Evolutionary conservation across 805 yeast genomes (phyloP), one percentile per base, ranked within the genome.

Genomic region (Starmera caribaea): DNA sequence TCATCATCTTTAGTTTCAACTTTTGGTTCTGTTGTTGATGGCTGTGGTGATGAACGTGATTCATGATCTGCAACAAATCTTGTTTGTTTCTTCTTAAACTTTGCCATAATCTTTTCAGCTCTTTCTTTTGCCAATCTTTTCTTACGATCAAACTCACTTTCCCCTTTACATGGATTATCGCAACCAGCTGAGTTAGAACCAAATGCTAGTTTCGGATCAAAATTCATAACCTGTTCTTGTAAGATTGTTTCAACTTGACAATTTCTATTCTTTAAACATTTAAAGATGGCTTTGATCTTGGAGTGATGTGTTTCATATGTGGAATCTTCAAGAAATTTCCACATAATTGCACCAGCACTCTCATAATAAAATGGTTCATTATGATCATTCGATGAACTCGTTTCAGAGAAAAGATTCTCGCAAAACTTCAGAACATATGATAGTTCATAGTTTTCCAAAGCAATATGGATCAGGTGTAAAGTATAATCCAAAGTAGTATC

Each of bases 1-100:
- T 48, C 53, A 8, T 48, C 51, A 13, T 49, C 54, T 2, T 62
- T 61, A 27, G 56, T 48, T 3, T 59, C 48, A 46, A 76, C 70
- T 26, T 73, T 70, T 21, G 26, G 26, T 21, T 21, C 26, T 21
- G 26, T 21, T 7, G 26, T 21, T 21, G 6, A 7, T 21, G 26
- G 6, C 6, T 7, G 8, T 21, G 26, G 26, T 21, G 26, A 21
- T 7, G 26, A 9, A 21, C 8, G 26, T 21, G 26, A 7, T 21
- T 21, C 26, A 21, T 21, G 6, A 21, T 21, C 26, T 41, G 74
- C 75, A 26, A 82, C 74, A 61, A 90, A 92, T 62, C 69, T 72
- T 31, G 74, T 68, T 54, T 90, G 97, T 50, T 87, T 94, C 46
- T 73, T 75, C 46, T 81, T 83, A 54, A 90, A 74, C 42, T 81